These are phyloP conservation scores for Gomphus bonarii DNA, from an alignment of 1,284 basidiomycete genomes.

Conservation along the genomic window DNA sequence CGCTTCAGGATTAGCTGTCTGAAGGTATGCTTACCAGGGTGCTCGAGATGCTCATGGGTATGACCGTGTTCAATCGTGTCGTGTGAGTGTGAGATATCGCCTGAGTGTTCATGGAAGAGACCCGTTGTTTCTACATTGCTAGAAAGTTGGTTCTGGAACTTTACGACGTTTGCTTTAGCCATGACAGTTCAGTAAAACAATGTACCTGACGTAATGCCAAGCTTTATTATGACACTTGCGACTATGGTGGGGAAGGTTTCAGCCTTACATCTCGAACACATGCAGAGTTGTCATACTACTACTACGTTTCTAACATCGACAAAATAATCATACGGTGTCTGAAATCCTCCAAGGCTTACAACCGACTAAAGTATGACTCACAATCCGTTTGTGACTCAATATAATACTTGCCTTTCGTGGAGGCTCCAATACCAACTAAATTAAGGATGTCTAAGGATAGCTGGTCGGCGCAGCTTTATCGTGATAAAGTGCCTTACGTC, in stretches of 20 bases:
- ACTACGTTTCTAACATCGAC: too few species aligned
- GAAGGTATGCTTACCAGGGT: constrained; percentile 51
- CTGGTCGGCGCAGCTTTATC: constrained; percentile 48
- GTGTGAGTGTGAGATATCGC: constrained; percentile 32
- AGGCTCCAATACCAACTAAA: background rate
- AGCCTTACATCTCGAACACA: too few species aligned
- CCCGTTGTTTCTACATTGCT: constrained; percentile 19
- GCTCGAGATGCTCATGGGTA: constrained; percentile 83
- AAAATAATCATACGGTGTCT: too few species aligned
- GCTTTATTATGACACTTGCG: too few species aligned
- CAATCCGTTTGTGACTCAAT: background rate
- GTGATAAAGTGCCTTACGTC: constrained; percentile 54
- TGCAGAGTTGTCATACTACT: too few species aligned
- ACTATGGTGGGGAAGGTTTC: too few species aligned
- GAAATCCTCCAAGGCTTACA: too few species aligned
- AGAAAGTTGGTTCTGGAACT: constrained; percentile 61
- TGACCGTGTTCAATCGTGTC: constrained; percentile 72
- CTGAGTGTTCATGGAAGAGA: constrained; percentile 28
- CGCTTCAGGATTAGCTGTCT: constrained; percentile 10
- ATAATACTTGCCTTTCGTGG: background rate
- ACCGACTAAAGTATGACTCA: too few species aligned
- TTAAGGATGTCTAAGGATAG: constrained; percentile 17
- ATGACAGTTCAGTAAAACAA: background rate
- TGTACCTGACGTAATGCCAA: background rate
- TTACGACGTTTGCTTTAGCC: constrained; percentile 9